These are phyloP conservation scores for Pythium insidiosum DNA, from an alignment of 352 stramenopile genomes.

Conservation along the genomic window DNA sequence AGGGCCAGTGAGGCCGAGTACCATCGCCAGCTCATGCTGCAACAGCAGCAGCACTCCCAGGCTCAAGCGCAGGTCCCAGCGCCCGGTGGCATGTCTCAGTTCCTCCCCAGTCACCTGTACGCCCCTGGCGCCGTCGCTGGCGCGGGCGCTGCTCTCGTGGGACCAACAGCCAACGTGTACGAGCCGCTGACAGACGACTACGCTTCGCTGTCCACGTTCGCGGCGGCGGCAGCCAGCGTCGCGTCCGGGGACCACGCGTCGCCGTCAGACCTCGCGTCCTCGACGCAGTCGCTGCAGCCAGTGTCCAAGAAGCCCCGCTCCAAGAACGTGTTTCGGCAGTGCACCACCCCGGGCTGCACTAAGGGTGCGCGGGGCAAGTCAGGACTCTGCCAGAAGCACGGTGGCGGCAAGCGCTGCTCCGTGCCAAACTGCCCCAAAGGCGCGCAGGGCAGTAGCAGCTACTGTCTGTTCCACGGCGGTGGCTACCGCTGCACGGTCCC, in stretches of 20 bases:
- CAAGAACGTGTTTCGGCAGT: conserved; percentile 70
- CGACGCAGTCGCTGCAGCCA: conserved; percentile 18
- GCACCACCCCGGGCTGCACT: conserved; percentile 44
- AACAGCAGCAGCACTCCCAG: too few relatives aligned
- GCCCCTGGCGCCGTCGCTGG: too few relatives aligned
- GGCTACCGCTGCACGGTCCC: conserved; percentile 75
- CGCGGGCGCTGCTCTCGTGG: too few relatives aligned
- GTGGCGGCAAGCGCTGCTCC: conserved; percentile 72
- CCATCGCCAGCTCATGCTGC: too few relatives aligned
- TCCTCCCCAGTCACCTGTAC: too few relatives aligned
- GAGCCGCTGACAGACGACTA: too few relatives aligned
- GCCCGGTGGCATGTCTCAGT: too few relatives aligned
- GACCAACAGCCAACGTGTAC: too few relatives aligned
- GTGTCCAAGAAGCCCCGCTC: conserved; percentile 52
- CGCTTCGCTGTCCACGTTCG: too few relatives aligned
- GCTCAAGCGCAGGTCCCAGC: too few relatives aligned
- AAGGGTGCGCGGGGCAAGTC: conserved; percentile 78
- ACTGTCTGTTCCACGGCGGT: conserved; percentile 78
- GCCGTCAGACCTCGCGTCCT: conserved; percentile 4
- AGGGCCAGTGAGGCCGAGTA: too few relatives aligned
- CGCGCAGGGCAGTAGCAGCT: conserved; percentile 66
- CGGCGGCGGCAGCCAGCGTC: background rate
- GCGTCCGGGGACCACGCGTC: background rate
- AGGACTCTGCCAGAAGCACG: conserved; percentile 80
- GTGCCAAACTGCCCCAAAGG: conserved; percentile 61